Percentiles rank a stretch among this genome's conserved stretches.
Evolutionary conservation across 2,329 filamentous ascomycete species (phyloP).

Genomic region (Tolypocladium pustulatum): DNA sequence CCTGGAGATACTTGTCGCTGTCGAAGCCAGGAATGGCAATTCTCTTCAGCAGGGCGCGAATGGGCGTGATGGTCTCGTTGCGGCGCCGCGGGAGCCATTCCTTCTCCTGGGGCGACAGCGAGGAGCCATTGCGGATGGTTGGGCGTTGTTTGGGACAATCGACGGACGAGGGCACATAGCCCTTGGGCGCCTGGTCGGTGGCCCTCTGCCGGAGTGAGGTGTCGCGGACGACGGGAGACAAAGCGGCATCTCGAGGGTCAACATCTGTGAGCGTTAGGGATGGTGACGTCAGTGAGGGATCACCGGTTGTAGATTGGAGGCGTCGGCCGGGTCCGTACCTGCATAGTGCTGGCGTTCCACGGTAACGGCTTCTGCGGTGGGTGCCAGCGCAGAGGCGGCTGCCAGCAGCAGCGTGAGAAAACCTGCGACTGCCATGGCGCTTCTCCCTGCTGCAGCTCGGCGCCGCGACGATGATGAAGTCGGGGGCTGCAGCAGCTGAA

Average conservation of each 20-base stretch:
- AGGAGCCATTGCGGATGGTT: conserved; percentile 49
- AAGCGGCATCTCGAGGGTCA: conserved; percentile 3
- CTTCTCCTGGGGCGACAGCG: conserved; percentile 58
- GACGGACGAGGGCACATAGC: conserved; percentile 61
- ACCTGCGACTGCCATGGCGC: background rate
- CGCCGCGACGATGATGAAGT: background rate
- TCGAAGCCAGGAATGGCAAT: conserved; percentile 72
- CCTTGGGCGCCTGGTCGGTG: conserved; percentile 25
- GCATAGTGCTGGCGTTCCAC: background rate
- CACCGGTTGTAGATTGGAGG: background rate
- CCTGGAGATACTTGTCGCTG: conserved; percentile 55
- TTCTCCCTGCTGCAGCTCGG: background rate
- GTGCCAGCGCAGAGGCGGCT: background rate
- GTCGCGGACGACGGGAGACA: conserved; percentile 2
- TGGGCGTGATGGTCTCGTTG: conserved; percentile 62
- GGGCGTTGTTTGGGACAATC: conserved; percentile 62
- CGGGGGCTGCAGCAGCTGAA: background rate
- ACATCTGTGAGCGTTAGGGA: background rate
- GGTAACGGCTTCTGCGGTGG: background rate
- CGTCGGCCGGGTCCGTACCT: background rate
- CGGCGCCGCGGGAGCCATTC: conserved; percentile 65
- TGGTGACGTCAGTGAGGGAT: background rate
- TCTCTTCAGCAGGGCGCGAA: conserved; percentile 61
- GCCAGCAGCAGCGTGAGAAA: background rate
- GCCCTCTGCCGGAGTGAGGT: conserved; percentile 13